phyloP scores from a whole-genome alignment of 192 early-diverging fungal species.

The Borealophlyctis nickersoniae region DNA sequence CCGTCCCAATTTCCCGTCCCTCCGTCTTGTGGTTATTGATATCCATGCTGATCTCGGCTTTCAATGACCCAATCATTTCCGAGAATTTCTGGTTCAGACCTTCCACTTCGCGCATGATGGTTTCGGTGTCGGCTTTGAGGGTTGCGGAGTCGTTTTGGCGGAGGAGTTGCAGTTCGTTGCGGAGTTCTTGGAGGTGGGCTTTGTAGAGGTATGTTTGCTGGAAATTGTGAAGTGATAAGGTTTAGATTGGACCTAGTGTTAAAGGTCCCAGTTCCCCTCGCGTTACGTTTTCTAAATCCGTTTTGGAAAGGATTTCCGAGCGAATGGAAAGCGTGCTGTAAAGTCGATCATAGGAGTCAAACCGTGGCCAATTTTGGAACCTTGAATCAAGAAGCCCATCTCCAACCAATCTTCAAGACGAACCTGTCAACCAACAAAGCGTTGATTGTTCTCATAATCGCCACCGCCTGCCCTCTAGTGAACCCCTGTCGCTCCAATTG shows the following conservation, averaged over 20 bases:
- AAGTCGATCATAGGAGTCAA: no score
- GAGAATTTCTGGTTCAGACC: constrained; percentile 66
- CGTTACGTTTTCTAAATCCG: constrained; percentile 76
- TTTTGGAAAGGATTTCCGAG: constrained; percentile 59
- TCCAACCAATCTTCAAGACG: neutral
- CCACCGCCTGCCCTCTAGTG: constrained; percentile 66
- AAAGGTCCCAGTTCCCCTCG: neutral
- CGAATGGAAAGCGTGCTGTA: constrained; percentile 46
- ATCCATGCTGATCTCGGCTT: constrained; percentile 84
- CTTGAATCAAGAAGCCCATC: neutral
- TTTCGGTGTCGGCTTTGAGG: constrained; percentile 69
- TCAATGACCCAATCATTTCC: constrained; percentile 76
- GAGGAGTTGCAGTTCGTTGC: constrained; percentile 38
- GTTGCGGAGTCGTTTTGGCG: constrained; percentile 48
- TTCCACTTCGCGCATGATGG: constrained; percentile 76
- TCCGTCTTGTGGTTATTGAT: constrained; percentile 88
- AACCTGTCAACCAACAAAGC: constrained; percentile 63
- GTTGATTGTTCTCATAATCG: constrained; percentile 74
- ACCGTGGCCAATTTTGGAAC: neutral
- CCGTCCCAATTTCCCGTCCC: constrained; percentile 71
- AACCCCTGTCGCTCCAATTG: constrained; percentile 66
- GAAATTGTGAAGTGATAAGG: neutral
- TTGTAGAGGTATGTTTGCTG: constrained; percentile 68
- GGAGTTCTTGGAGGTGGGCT: constrained; percentile 70
- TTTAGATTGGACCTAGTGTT: neutral